phyloP scores from a whole-genome alignment of 2,329 filamentous ascomycete species.

The Exophiala viscosa region DNA sequence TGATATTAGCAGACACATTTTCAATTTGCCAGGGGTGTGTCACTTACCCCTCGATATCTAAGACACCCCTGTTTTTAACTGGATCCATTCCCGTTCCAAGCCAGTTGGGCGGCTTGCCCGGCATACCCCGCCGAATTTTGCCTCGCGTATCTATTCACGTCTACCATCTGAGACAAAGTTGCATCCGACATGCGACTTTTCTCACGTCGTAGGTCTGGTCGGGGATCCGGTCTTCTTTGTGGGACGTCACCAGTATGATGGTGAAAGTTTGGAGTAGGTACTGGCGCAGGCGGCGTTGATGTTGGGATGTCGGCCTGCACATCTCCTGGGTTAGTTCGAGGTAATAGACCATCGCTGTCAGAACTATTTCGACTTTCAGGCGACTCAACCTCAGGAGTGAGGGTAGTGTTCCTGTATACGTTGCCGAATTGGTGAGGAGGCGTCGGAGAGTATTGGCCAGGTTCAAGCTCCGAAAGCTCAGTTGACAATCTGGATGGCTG shows the following conservation, averaged over 20 bases:
- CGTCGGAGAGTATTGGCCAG: constrained; percentile 28
- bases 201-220: constrained; percentile 72
- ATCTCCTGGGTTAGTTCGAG: constrained; percentile 27
- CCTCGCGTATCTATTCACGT: constrained; percentile 52
- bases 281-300: constrained; percentile 66
- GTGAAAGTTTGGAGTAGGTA: constrained; percentile 71
- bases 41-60: constrained; percentile 38
- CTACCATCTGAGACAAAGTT: constrained; percentile 75
- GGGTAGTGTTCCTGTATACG: constrained; percentile 24
- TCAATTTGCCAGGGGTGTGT: constrained; percentile 25
- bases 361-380: constrained; percentile 38
- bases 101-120: constrained; percentile 38
- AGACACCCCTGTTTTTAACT: constrained; percentile 33
- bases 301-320: constrained; percentile 37
- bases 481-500: constrained; percentile 21
- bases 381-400: constrained; percentile 24
- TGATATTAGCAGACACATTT: constrained; percentile 25
- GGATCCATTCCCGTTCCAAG: constrained; percentile 38
- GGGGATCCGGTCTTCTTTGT: constrained; percentile 65
- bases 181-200: constrained; percentile 79
- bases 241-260: constrained; percentile 71
- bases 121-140: constrained; percentile 37
- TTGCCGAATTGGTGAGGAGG: constrained; percentile 36
- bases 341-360: constrained; percentile 35
- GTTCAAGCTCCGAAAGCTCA: constrained; percentile 17